Percentiles rank a stretch among this genome's conserved stretches.
phyloP scores from a whole-genome alignment of 2,329 filamentous ascomycete genomes.

The Talaromyces sp. region DNA sequence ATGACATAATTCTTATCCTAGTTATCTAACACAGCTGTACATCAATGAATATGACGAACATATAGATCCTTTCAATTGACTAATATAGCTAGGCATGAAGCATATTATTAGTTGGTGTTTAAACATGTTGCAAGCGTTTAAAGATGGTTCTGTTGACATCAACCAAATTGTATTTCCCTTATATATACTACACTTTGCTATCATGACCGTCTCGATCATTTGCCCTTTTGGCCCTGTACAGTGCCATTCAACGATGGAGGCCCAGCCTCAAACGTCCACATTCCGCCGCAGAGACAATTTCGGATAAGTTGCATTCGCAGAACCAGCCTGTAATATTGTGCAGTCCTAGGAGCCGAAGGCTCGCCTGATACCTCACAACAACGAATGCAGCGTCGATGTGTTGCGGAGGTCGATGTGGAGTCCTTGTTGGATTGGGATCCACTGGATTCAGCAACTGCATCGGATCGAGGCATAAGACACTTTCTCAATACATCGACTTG shows the following conservation, averaged over 20 bases:
- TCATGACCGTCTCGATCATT: neutral
- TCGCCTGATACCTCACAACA: constrained; percentile 65
- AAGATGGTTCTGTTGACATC: no score
- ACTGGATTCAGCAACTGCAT: neutral
- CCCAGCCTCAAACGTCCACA: constrained; percentile 32
- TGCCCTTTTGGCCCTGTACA: neutral
- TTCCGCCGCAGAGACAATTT: constrained; percentile 36
- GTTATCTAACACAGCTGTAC: neutral
- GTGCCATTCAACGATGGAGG: neutral
- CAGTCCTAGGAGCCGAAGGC: constrained; percentile 34
- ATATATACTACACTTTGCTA: neutral
- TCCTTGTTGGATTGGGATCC: constrained; percentile 1
- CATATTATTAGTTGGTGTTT: no score
- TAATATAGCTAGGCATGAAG: no score
- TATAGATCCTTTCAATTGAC: no score
- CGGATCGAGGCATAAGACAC: constrained; percentile 23
- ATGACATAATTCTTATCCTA: constrained; percentile 27
- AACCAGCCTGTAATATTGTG: constrained; percentile 32
- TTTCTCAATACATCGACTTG: constrained; percentile 56
- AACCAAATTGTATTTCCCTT: neutral
- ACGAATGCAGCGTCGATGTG: constrained; percentile 51
- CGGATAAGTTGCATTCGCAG: constrained; percentile 31
- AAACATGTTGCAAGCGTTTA: no score
- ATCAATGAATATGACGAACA: no score
- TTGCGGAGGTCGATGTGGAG: constrained; percentile 9